A percentile compares a stretch with the other conserved stretches of the same genome.
Evolutionary conservation across 768 basidiomycete genomes (phyloP).

Genomic region (Mycena rebaudengoi): DNA sequence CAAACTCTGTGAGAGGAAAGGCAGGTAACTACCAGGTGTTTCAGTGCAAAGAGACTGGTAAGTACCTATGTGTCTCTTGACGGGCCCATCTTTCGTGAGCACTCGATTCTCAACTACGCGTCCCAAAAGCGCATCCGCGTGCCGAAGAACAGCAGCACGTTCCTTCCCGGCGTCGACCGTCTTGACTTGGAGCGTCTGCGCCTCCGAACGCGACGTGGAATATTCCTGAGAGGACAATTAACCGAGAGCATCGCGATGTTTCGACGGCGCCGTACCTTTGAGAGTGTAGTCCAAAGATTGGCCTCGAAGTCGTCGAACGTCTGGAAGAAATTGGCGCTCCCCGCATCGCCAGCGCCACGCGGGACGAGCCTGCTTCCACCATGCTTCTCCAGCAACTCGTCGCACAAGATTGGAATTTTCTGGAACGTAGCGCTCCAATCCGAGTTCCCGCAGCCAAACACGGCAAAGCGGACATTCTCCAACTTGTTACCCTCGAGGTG

Average conservation of each 20-base stretch:
- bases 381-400: conserved; percentile 38
- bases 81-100: conserved; percentile 45
- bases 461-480: conserved; percentile 45
- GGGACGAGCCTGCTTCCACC: conserved; percentile 46
- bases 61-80: conserved; percentile 53
- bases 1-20: conserved; percentile 36
- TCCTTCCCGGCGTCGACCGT: conserved; percentile 39
- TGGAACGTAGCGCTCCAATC: conserved; percentile 59
- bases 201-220: conserved; percentile 26
- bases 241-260: background rate
- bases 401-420: conserved; percentile 50
- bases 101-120: conserved; percentile 48
- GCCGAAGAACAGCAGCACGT: conserved; percentile 45
- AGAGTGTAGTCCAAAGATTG: conserved; percentile 45
- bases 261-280: conserved; percentile 34
- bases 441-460: conserved; percentile 58
- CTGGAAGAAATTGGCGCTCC: conserved; percentile 50
- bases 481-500: conserved; percentile 38
- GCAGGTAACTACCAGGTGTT: background rate
- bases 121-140: conserved; percentile 47
- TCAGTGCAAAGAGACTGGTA: background rate
- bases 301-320: conserved; percentile 51
- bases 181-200: conserved; percentile 35
- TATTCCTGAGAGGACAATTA: conserved; percentile 36
- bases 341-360: conserved; percentile 51